Conservation (phyloP, 1,284 basidiomycete species). For the Ceratobasidium sp. region DNA sequence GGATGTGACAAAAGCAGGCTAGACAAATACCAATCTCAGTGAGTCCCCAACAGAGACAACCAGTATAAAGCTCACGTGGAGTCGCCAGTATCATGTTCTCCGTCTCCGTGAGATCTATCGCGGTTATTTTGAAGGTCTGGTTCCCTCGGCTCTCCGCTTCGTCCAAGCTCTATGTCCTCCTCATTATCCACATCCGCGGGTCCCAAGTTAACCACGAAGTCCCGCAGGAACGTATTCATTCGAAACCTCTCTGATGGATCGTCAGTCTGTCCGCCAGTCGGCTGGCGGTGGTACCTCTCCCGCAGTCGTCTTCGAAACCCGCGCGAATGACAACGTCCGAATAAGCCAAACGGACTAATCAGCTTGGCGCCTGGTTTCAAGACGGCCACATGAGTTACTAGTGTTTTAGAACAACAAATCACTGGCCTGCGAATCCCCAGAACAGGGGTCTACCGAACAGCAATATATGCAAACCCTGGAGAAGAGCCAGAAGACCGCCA, state of each 20-base stretch:
- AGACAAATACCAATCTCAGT: too few species aligned
- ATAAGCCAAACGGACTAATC: constrained; percentile 14
- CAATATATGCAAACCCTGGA: constrained; percentile 12
- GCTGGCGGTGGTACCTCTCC: background rate
- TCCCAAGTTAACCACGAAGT: constrained; percentile 25
- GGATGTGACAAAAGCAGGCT: too few species aligned
- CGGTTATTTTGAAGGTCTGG: too few species aligned
- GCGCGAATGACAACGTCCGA: background rate
- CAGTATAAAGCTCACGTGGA: too few species aligned
- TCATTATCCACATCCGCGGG: constrained; percentile 14
- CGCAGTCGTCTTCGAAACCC: constrained; percentile 1
- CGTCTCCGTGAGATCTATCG: too few species aligned
- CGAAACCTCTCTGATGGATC: background rate
- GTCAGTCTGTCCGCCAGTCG: background rate
- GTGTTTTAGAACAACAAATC: background rate
- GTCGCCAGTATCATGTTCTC: too few species aligned
- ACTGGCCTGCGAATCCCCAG: constrained; percentile 19
- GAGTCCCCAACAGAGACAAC: too few species aligned
- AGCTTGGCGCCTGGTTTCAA: constrained; percentile 1
- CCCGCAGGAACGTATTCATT: background rate
- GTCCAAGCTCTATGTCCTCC: too few species aligned
- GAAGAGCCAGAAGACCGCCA: constrained; percentile 15
- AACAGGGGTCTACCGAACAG: constrained; percentile 23
- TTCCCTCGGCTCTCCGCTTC: too few species aligned
- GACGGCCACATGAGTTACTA: too few species aligned